Evolutionary conservation across 176 grass and related monocot genomes (phyloP), one percentile per base, ranked within the genome.

Genomic region (Secale cereale): DNA sequence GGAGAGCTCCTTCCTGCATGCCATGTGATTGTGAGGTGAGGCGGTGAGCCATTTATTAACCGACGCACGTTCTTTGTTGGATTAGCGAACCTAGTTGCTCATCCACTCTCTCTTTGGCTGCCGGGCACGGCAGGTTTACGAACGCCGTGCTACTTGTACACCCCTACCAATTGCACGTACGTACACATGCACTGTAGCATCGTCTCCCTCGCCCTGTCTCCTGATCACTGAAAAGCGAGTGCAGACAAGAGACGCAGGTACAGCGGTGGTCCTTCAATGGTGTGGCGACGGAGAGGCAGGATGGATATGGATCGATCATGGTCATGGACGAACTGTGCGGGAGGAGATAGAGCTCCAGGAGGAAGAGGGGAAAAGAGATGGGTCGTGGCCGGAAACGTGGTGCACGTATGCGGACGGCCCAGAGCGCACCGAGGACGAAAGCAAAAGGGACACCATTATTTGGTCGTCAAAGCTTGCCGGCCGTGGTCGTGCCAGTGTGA

Each of bases 401-500:
- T 37, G 56, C n/a, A 20, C 80, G 67, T 62, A 40, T 36, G 27
- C 17, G 37, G 69, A 1, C 54, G 36, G 12, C 59, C 16, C 17
- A 22, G n/a, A 10, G 79, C 28, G 48, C 75, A 5, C 12, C 28
- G 14, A 22, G 41, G 28, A 22, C 6, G 30, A 87, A 67, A 66
- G 78, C 25, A 3, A 7, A 37, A 50, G 57, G 5, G 11, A n/a
- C 76, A 20, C 31, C 67, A 80, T 75, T 25, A 75, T 85, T 89
- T 35, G 76, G 82, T 67, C 87, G 82, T 75, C 43, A 70, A 88
- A 56, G 32, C 22, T 71, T 10, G n/a, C 14, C 35, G 10, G 61
- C 78, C 50, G 17, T 29, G 46, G 80, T 52, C 31, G 48, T 25
- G 25, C 61, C 36, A 37, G 36, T 37, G 40, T 60, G 77, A 13